Evolutionary conservation across 73 alveolate genomes (phyloP).

Genomic region (Paramecium caudatum): DNA sequence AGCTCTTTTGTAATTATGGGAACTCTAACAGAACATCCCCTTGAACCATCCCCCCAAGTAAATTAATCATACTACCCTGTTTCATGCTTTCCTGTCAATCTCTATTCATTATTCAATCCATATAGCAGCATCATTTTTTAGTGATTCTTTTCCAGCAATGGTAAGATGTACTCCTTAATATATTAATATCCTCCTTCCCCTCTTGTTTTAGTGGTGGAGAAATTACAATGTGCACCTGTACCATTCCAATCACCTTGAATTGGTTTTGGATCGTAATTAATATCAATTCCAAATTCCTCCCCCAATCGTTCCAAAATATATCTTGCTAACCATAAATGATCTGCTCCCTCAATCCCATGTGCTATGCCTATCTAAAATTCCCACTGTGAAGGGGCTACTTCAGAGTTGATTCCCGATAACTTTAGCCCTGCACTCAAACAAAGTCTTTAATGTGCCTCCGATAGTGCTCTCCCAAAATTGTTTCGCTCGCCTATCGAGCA

Average conservation of each 20-base stretch:
- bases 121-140: constrained; percentile 74
- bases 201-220: constrained; percentile 88
- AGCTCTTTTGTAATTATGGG: constrained; percentile 84
- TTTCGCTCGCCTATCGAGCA: constrained; percentile 89
- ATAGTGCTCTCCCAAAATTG: constrained; percentile 90
- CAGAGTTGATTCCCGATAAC: constrained; percentile 93
- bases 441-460: constrained; percentile 90
- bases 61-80: constrained; percentile 83
- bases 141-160: constrained; percentile 75
- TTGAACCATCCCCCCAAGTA: constrained; percentile 91
- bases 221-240: constrained; percentile 95
- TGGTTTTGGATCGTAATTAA: constrained; percentile 78
- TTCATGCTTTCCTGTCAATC: constrained; percentile 92
- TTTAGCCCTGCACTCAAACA: constrained; percentile 90
- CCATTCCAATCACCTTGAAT: constrained; percentile 91
- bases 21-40: constrained; percentile 93
- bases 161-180: constrained; percentile 73
- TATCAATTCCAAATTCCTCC: constrained; percentile 75
- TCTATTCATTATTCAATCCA: constrained; percentile 88
- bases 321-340: constrained; percentile 95
- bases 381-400: constrained; percentile 96
- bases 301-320: constrained; percentile 75
- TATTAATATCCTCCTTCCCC: constrained; percentile 82
- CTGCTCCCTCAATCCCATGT: constrained; percentile 92
- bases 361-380: constrained; percentile 93